Evolutionary conservation across 2,329 filamentous ascomycete species (phyloP).

Genomic region (Apiospora aurea): DNA sequence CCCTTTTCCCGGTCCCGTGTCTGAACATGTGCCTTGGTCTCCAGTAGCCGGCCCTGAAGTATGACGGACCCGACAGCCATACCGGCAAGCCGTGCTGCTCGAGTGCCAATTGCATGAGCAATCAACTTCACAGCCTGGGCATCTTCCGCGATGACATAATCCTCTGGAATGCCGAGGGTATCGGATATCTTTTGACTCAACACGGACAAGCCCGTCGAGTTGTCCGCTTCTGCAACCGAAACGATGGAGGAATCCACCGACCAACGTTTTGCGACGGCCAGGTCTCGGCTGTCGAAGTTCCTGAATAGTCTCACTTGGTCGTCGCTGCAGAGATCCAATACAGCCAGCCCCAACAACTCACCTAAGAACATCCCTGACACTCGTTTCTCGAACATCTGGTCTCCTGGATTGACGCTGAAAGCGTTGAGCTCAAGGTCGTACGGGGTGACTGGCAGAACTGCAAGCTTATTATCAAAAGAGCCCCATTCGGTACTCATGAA

Average conservation of each 20-base stretch:
- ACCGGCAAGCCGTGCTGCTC: background rate
- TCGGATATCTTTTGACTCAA: background rate
- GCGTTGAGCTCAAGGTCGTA: background rate
- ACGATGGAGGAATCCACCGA: background rate
- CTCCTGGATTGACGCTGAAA: background rate
- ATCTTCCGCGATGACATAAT: background rate
- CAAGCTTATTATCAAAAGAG: background rate
- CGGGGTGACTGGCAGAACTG: background rate
- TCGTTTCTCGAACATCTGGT: background rate
- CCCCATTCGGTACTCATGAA: constrained; percentile 3
- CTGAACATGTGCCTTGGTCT: background rate
- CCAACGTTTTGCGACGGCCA: background rate
- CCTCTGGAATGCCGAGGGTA: background rate
- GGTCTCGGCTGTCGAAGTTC: background rate
- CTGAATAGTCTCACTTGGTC: background rate
- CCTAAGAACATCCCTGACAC: background rate
- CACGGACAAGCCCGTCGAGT: background rate
- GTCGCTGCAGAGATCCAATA: background rate
- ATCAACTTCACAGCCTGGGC: background rate
- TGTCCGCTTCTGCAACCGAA: background rate
- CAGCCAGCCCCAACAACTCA: background rate
- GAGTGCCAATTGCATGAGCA: background rate
- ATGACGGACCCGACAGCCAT: background rate
- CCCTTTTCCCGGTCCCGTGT: background rate
- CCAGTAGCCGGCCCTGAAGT: background rate